Conservation (phyloP, 2,329 filamentous ascomycete genomes). For the Leptographium wingfieldii region DNA sequence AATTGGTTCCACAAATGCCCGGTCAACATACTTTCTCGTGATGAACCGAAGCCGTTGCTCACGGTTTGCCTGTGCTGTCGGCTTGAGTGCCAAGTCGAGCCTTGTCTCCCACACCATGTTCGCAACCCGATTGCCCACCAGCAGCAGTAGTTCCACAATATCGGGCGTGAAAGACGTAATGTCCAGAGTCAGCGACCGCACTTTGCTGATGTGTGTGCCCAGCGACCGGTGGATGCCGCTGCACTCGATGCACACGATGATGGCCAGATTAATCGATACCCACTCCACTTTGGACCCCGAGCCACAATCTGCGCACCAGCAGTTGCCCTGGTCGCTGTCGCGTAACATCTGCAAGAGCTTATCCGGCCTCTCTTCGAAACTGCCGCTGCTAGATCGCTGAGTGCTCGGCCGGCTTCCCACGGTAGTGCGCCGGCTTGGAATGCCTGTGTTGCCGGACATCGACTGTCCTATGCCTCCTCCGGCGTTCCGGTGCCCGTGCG, state of each 20-base stretch:
- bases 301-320: slow-evolving; percentile 87
- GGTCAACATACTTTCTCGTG: slow-evolving; percentile 84
- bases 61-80: slow-evolving; percentile 61
- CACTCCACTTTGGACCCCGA: slow-evolving; percentile 90
- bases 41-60: slow-evolving; percentile 93
- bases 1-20: slow-evolving; percentile 66
- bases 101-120: slow-evolving; percentile 95
- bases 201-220: slow-evolving; percentile 94
- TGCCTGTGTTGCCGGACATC: slow-evolving; percentile 31
- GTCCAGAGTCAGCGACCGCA: slow-evolving; percentile 87
- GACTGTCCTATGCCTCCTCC: slow-evolving; percentile 22
- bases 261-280: slow-evolving; percentile 96
- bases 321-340: slow-evolving; percentile 84
- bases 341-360: slow-evolving; percentile 78
- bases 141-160: slow-evolving; percentile 84
- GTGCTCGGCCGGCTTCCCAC: slow-evolving; percentile 77
- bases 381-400: slow-evolving; percentile 48
- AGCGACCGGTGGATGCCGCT: slow-evolving; percentile 94
- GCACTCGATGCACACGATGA: slow-evolving; percentile 94
- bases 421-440: slow-evolving; percentile 74
- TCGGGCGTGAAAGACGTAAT: slow-evolving; percentile 94
- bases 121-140: slow-evolving; percentile 85
- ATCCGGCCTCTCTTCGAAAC: slow-evolving; percentile 70
- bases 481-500: slow-evolving; percentile 29
- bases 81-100: slow-evolving; percentile 63